Evolutionary conservation across 768 basidiomycete species (phyloP).

Genomic region (Lentinula guzmanii): DNA sequence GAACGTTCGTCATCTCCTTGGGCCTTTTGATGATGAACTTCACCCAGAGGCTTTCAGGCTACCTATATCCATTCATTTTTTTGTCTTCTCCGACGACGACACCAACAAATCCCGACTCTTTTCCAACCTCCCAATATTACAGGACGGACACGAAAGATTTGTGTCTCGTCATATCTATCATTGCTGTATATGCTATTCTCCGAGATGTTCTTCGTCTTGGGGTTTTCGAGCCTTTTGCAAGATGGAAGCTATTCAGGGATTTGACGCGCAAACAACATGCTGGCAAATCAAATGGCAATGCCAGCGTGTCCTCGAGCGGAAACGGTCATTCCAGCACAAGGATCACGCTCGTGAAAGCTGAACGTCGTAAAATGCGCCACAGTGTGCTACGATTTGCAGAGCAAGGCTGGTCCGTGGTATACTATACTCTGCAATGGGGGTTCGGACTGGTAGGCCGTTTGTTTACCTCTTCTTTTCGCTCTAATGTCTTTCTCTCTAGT

Average conservation of each 20-base stretch:
- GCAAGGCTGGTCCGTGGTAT: constrained; percentile 87
- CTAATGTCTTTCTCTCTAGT: constrained; percentile 40
- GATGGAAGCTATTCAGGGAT: constrained; percentile 63
- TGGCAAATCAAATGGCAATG: constrained; percentile 19
- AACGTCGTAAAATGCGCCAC: constrained; percentile 58
- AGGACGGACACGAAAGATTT: constrained; percentile 67
- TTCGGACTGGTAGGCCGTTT: constrained; percentile 76
- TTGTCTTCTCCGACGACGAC: constrained; percentile 63
- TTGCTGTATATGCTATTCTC: constrained; percentile 80
- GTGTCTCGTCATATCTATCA: constrained; percentile 77
- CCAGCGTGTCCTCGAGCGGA: constrained; percentile 24
- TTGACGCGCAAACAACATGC: constrained; percentile 18
- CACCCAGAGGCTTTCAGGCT: constrained; percentile 35
- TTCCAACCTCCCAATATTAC: constrained; percentile 66
- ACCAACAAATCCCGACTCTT: constrained; percentile 63
- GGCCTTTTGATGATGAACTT: neutral
- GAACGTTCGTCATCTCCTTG: neutral
- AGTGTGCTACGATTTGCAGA: constrained; percentile 87
- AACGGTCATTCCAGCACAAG: constrained; percentile 10
- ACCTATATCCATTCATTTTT: constrained; percentile 61
- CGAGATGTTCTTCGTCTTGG: constrained; percentile 73
- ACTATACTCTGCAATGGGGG: constrained; percentile 70
- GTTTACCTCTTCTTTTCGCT: constrained; percentile 8
- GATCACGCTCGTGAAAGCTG: neutral
- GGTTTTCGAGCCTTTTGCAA: constrained; percentile 77